Percentiles rank a stretch among this genome's conserved stretches.
These are phyloP conservation scores for Trametes punicea DNA, from an alignment of 768 basidiomycete genomes.

Conservation along the genomic window DNA sequence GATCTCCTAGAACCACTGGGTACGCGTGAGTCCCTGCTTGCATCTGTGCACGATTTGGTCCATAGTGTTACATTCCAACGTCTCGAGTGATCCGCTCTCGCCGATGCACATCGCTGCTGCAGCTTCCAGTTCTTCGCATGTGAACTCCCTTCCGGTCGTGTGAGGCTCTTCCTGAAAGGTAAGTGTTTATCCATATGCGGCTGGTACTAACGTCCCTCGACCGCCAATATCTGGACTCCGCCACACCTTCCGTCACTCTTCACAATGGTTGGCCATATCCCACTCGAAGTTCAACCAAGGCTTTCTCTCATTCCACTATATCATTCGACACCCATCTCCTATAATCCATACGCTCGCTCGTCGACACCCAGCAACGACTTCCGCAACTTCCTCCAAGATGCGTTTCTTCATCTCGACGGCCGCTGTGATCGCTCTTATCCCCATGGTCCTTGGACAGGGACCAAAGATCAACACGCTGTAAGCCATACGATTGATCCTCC, in stretches of 20 bases:
- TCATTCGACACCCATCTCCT: neutral
- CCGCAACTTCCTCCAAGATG: neutral
- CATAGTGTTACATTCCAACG: no score
- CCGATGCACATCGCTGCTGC: no score
- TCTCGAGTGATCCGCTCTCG: no score
- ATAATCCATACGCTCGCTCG: constrained; percentile 5
- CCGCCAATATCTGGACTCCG: constrained; percentile 1
- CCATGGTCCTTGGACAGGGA: constrained; percentile 35
- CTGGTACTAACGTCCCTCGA: neutral
- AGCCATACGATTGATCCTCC: neutral
- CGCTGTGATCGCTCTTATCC: constrained; percentile 30
- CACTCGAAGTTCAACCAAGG: neutral
- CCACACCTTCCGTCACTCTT: constrained; percentile 8
- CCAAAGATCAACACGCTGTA: constrained; percentile 71
- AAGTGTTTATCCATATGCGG: neutral
- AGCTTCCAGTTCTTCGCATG: no score
- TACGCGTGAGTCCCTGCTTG: no score
- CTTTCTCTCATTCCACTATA: constrained; percentile 1
- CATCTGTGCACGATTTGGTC: neutral
- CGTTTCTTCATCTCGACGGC: constrained; percentile 26
- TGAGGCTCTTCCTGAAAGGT: neutral
- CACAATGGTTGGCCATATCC: constrained; percentile 3
- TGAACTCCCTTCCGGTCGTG: no score
- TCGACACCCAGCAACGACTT: neutral
- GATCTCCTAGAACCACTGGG: no score